Evolutionary conservation across 1,284 basidiomycete genomes (phyloP).

Genomic region (Neolentinus lepideus): DNA sequence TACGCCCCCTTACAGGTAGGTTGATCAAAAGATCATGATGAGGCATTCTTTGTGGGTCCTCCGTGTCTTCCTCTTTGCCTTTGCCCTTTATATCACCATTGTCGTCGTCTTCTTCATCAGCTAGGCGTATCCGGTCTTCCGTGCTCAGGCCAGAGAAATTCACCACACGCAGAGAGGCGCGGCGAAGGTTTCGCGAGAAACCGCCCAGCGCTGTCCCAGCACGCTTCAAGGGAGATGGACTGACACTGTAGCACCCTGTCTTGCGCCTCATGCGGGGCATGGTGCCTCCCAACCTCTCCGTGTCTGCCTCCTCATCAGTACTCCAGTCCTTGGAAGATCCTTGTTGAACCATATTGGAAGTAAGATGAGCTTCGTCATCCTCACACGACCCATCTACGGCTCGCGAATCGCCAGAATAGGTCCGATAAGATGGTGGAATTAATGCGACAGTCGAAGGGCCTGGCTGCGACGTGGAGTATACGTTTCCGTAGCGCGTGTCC

Average conservation of each 20-base stretch:
- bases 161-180: slow-evolving; percentile 77
- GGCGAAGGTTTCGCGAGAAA: slow-evolving; percentile 54
- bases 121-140: slow-evolving; percentile 49
- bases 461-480: slow-evolving; percentile 32
- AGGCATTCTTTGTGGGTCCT: slow-evolving; percentile 12
- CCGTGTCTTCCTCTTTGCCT: slow-evolving; percentile 23
- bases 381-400: slow-evolving; percentile 21
- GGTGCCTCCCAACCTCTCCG: slow-evolving; percentile 22
- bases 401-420: slow-evolving; percentile 23
- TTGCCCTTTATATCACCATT: slow-evolving; percentile 12
- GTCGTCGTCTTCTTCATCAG: slow-evolving; percentile 30
- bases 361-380: slow-evolving; percentile 11
- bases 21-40: slow-evolving; percentile 31
- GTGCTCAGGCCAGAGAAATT: slow-evolving; percentile 65
- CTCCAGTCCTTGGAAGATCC: slow-evolving; percentile 3
- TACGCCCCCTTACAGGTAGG: slow-evolving; percentile 68
- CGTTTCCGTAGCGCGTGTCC: slow-evolving; percentile 15
- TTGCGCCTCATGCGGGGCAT: slow-evolving; percentile 34
- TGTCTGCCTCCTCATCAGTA: slow-evolving; percentile 14
- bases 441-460: slow-evolving; percentile 47
- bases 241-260: slow-evolving; percentile 41
- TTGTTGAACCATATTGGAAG: slow-evolving; percentile 1
- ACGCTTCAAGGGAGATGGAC: slow-evolving; percentile 49
- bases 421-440: slow-evolving; percentile 17
- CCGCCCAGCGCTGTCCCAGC: slow-evolving; percentile 50